Evolutionary conservation across 192 early-diverging fungal genomes (phyloP).

Genomic region (Backusella parvicylindrica): DNA sequence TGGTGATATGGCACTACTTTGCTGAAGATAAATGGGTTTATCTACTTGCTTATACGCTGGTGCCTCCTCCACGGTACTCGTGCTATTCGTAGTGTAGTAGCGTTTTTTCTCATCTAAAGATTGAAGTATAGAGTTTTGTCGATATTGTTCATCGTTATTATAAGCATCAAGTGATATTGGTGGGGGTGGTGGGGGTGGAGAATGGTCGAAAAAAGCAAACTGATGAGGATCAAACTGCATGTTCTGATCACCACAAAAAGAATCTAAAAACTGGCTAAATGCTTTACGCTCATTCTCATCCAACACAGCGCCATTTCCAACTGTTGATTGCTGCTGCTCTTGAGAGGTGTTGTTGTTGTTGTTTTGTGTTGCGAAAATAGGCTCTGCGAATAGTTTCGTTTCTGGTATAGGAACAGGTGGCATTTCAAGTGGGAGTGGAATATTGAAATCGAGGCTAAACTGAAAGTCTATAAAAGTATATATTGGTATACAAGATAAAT

Average conservation of each 20-base stretch:
- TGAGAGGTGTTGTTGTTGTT: background rate
- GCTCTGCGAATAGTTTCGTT: background rate
- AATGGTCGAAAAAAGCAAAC: background rate
- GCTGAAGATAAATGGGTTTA: slow-evolving; percentile 6
- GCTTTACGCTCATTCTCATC: slow-evolving; percentile 43
- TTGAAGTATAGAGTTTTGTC: background rate
- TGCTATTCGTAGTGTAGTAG: background rate
- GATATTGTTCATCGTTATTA: slow-evolving; percentile 3
- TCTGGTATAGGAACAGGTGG: background rate
- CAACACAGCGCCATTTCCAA: slow-evolving; percentile 12
- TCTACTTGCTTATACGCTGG: background rate
- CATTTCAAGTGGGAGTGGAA: background rate
- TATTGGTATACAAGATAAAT: background rate
- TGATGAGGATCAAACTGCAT: slow-evolving; percentile 13
- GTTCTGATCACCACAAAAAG: slow-evolving; percentile 46
- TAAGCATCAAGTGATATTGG: slow-evolving; percentile 1
- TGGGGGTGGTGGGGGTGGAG: background rate
- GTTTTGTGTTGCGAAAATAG: background rate
- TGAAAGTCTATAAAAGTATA: slow-evolving; percentile 28
- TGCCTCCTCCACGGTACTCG: background rate
- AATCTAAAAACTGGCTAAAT: slow-evolving; percentile 50
- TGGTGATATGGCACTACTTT: slow-evolving; percentile 4
- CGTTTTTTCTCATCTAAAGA: slow-evolving; percentile 8
- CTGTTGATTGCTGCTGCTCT: background rate
- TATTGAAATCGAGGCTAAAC: slow-evolving; percentile 17